Conservation (phyloP, 1,139 yeast species). For the Hyphopichia wangnamkhiaoensis region DNA sequence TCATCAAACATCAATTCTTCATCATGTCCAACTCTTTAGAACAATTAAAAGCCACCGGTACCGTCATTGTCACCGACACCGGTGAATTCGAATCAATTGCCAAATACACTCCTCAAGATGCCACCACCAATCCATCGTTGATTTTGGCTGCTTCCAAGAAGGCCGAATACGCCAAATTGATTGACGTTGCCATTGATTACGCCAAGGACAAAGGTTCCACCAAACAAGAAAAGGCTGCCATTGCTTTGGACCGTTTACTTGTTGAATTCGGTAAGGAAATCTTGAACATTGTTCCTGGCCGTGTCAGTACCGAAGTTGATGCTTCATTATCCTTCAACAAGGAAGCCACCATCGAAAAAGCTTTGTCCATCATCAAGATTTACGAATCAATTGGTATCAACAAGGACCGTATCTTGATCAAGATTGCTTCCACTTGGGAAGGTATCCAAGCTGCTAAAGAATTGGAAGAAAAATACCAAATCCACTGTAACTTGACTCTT, state of each 20-base stretch:
- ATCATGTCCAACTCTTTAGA: slow-evolving; percentile 70
- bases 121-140: slow-evolving; percentile 98
- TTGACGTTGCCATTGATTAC: slow-evolving; percentile 87
- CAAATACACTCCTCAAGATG: slow-evolving; percentile 97
- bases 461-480: slow-evolving; percentile 84
- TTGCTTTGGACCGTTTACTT: slow-evolving; percentile 88
- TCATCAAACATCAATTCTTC: not conserved
- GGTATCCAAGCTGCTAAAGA: slow-evolving; percentile 99
- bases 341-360: slow-evolving; percentile 90
- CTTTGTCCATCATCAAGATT: slow-evolving; percentile 79
- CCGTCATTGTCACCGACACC: slow-evolving; percentile 96
- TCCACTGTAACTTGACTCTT: slow-evolving; percentile 94
- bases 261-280: slow-evolving; percentile 97
- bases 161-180: slow-evolving; percentile 83
- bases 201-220: slow-evolving; percentile 68
- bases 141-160: slow-evolving; percentile 94
- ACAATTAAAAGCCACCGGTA: slow-evolving; percentile 92
- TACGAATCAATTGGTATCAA: slow-evolving; percentile 81
- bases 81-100: slow-evolving; percentile 99
- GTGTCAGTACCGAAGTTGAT: slow-evolving; percentile 98
- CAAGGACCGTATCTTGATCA: slow-evolving; percentile 90
- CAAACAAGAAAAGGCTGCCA: slow-evolving; percentile 50
- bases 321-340: slow-evolving; percentile 96
- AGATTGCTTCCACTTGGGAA: slow-evolving; percentile 98
- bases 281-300: slow-evolving; percentile 94